These are phyloP conservation scores for Aspergillus tanneri DNA, from an alignment of 2,329 filamentous ascomycete species.

Conservation along the genomic window DNA sequence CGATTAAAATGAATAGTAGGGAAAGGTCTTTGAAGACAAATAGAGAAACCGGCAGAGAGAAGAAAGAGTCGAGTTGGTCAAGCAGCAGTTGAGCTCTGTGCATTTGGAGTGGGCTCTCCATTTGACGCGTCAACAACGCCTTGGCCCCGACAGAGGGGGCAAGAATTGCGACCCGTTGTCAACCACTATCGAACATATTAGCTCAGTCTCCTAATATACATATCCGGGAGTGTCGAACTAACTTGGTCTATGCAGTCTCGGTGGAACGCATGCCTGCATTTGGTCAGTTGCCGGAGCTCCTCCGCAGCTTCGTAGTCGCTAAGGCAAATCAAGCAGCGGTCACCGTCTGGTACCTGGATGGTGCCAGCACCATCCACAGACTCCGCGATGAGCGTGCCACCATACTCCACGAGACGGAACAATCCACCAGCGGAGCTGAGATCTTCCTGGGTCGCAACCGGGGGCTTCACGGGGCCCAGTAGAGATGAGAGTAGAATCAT, in stretches of 20 bases:
- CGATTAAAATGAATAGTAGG: constrained; percentile 7
- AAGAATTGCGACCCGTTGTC: constrained; percentile 53
- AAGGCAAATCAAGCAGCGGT: constrained; percentile 66
- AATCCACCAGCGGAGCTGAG: constrained; percentile 62
- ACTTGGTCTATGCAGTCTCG: constrained; percentile 69
- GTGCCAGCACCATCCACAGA: constrained; percentile 40
- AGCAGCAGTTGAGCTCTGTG: constrained; percentile 16
- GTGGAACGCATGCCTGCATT: constrained; percentile 67
- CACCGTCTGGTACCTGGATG: constrained; percentile 44
- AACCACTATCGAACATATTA: constrained; percentile 57
- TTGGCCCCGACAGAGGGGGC: constrained; percentile 40
- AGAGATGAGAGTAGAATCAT: constrained; percentile 68
- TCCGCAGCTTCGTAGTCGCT: constrained; percentile 64
- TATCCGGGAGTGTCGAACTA: constrained; percentile 29
- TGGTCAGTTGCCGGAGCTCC: constrained; percentile 59
- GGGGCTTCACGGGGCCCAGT: constrained; percentile 66
- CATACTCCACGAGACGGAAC: constrained; percentile 52
- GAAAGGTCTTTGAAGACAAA: neutral
- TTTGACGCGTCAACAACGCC: constrained; percentile 41
- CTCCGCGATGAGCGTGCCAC: constrained; percentile 48
- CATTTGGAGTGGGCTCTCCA: constrained; percentile 17
- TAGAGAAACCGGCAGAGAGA: constrained; percentile 6
- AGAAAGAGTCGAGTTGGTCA: constrained; percentile 13
- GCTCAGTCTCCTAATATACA: constrained; percentile 11
- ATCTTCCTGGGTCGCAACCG: constrained; percentile 65